Evolutionary conservation across 208 protist species (phyloP).

Genomic region (Leishmania gerbilli): DNA sequence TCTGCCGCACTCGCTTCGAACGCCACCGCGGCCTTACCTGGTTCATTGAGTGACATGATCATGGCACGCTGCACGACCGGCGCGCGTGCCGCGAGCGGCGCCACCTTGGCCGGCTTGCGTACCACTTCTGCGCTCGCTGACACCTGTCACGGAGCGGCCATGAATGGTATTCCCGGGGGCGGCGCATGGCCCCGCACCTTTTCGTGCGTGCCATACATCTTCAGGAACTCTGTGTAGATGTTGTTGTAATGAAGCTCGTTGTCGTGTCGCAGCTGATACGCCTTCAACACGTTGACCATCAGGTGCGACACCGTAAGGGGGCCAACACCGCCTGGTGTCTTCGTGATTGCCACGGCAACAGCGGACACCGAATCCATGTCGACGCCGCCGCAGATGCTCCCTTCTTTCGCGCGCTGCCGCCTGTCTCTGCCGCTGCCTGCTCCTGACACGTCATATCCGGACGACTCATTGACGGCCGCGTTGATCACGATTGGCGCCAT

Average conservation of each 20-base stretch:
- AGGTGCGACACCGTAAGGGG: conserved; percentile 95
- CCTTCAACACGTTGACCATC: conserved; percentile 90
- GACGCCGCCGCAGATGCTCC: conserved; percentile 68
- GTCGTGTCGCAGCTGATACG: conserved; percentile 41
- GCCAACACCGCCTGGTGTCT: conserved; percentile 96
- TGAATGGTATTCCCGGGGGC: background rate
- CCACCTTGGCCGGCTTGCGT: no score
- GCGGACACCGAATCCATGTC: conserved; percentile 77
- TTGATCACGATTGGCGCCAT: conserved; percentile 95
- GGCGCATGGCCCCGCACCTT: conserved; percentile 20
- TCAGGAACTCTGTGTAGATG: conserved; percentile 50
- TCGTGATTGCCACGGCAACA: conserved; percentile 87
- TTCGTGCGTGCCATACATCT: conserved; percentile 42
- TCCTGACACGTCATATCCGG: background rate
- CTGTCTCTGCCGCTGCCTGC: background rate
- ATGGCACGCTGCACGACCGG: background rate
- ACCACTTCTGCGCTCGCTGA: background rate
- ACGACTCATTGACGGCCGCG: conserved; percentile 94
- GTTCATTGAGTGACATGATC: background rate
- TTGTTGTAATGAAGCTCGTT: conserved; percentile 44
- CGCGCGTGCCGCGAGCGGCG: background rate
- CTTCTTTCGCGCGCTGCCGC: background rate
- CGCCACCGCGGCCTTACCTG: background rate
- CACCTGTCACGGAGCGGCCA: background rate
- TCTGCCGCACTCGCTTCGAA: background rate